Evolutionary conservation across 441 rosid species (phyloP).

Genomic region (Arabidopsis lyrata): DNA sequence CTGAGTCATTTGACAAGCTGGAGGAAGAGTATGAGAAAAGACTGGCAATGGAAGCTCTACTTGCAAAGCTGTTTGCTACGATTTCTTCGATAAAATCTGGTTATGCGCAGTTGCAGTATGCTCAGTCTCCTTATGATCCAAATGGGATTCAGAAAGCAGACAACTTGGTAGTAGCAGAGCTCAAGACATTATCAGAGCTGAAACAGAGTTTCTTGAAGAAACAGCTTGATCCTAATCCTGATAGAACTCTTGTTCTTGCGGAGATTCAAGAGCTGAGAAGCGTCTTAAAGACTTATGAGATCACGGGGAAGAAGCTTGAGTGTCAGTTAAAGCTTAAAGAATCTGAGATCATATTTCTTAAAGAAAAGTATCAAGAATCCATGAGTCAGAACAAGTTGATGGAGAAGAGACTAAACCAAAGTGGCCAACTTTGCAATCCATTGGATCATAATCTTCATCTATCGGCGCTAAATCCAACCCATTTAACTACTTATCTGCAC

Average conservation of each 20-base stretch:
- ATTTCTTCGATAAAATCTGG: slow-evolving; percentile 73
- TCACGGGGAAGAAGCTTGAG: slow-evolving; percentile 73
- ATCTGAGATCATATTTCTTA: slow-evolving; percentile 66
- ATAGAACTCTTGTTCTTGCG: slow-evolving; percentile 55
- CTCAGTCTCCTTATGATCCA: slow-evolving; percentile 88
- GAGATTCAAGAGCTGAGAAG: slow-evolving; percentile 81
- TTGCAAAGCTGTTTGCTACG: slow-evolving; percentile 74
- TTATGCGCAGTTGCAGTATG: slow-evolving; percentile 78
- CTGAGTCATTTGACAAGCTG: slow-evolving; percentile 52
- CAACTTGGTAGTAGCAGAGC: slow-evolving; percentile 56
- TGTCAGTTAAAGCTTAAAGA: slow-evolving; percentile 77
- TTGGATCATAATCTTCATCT: slow-evolving; percentile 53
- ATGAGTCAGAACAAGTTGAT: slow-evolving; percentile 54
- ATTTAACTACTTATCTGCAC: slow-evolving; percentile 57
- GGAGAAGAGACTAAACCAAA: slow-evolving; percentile 65
- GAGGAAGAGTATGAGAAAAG: slow-evolving; percentile 52
- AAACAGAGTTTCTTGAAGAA: slow-evolving; percentile 76
- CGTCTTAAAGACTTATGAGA: slow-evolving; percentile 62
- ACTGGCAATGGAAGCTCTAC: slow-evolving; percentile 65
- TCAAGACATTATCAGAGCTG: slow-evolving; percentile 75
- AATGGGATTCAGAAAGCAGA: slow-evolving; percentile 79
- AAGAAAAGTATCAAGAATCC: slow-evolving; percentile 64
- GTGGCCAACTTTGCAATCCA: slow-evolving; percentile 52
- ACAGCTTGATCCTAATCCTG: slow-evolving; percentile 67
- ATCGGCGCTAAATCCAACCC: slow-evolving; percentile 57